phyloP scores from a whole-genome alignment of 176 grass and related monocot species.

The Pontederia paniculata region DNA sequence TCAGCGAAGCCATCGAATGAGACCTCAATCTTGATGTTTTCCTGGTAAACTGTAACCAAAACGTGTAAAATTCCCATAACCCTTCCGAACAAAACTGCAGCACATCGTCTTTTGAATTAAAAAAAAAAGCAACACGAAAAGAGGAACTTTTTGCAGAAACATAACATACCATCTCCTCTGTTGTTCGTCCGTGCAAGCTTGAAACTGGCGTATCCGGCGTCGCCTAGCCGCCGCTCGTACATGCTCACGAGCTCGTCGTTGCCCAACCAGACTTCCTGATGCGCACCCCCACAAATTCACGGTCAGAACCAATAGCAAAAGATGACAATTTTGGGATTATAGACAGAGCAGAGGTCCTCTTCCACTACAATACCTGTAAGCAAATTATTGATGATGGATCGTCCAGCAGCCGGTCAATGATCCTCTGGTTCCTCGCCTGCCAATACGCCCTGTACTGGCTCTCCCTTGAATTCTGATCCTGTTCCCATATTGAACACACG shows the following conservation, averaged over 20 bases:
- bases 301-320: conserved; percentile 1
- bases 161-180: conserved; percentile 59
- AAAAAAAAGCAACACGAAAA: no score
- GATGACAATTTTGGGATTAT: neutral
- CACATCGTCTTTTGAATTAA: neutral
- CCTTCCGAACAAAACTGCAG: neutral
- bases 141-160: neutral
- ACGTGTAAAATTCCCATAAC: no score
- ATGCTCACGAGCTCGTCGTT: conserved; percentile 77
- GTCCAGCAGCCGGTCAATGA: conserved; percentile 61
- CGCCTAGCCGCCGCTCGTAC: conserved; percentile 53
- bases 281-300: neutral
- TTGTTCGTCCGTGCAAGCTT: conserved; percentile 91
- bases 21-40: no score
- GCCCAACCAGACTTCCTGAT: conserved; percentile 84
- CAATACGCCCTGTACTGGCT: conserved; percentile 65
- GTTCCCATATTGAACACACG: neutral
- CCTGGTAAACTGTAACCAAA: no score
- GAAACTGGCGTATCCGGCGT: conserved; percentile 52
- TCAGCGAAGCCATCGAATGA: no score
- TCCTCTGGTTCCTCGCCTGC: conserved; percentile 62
- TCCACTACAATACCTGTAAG: conserved; percentile 38
- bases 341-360: no score
- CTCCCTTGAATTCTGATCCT: conserved; percentile 63
- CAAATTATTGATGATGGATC: conserved; percentile 74